phyloP scores from a whole-genome alignment of 1,284 basidiomycete genomes.

The Heterobasidion irregulare region DNA sequence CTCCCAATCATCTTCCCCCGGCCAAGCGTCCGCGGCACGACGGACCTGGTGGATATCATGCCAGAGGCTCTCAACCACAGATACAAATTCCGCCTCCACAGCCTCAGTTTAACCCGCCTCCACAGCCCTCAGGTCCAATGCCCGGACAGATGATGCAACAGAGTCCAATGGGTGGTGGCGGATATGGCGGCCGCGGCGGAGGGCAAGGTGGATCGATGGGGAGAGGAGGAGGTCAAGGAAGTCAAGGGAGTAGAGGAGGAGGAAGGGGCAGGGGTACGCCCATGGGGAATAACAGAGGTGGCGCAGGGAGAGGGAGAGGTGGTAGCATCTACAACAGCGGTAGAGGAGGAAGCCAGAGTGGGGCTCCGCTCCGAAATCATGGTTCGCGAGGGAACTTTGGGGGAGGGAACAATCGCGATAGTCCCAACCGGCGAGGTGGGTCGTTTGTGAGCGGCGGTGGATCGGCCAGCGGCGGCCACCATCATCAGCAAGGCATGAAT shows the following conservation, averaged over 20 bases:
- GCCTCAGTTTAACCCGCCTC: constrained; percentile 39
- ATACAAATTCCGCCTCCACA: constrained; percentile 36
- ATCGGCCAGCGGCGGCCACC: constrained; percentile 23
- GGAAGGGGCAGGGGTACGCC: constrained; percentile 27
- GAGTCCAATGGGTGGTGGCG: constrained; percentile 25
- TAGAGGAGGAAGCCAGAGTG: constrained; percentile 24
- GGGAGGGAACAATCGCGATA: constrained; percentile 39
- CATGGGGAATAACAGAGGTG: constrained; percentile 30
- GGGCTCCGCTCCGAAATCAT: constrained; percentile 44
- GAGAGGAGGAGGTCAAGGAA: constrained; percentile 30
- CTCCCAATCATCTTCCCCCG: constrained; percentile 65
- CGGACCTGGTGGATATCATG: constrained; percentile 42
- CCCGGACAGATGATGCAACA: constrained; percentile 31
- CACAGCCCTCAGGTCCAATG: constrained; percentile 27
- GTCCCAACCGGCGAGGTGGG: constrained; percentile 53
- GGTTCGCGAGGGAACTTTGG: constrained; percentile 55
- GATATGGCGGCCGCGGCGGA: constrained; percentile 27
- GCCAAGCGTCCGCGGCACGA: constrained; percentile 84
- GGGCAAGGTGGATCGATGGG: constrained; percentile 17
- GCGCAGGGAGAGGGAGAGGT: constrained; percentile 17
- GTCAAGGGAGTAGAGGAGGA: constrained; percentile 33
- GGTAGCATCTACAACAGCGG: constrained; percentile 6
- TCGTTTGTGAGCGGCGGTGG: constrained; percentile 40
- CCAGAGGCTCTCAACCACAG: constrained; percentile 30
- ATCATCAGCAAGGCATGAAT: constrained; percentile 18